Base-by-base conservation (phyloP, 768 basidiomycete species). In the Tricholoma hemisulphureum region DNA sequence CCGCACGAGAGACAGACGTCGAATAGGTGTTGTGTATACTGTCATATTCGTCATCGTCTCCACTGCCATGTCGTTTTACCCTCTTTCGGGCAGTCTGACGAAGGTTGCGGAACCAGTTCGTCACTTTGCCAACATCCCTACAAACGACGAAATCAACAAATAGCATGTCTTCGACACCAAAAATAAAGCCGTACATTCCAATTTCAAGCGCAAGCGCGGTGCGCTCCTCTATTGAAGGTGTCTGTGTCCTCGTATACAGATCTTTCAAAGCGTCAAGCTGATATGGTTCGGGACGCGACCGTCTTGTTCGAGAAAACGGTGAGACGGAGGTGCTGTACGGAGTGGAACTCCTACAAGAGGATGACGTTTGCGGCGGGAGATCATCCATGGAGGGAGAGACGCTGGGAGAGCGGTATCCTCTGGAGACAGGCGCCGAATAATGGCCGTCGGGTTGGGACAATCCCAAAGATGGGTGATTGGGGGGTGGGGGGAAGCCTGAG, bases 71-170 rank as follows among this genome's bases (percentile, higher is more conserved):
- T 61, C 75, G 82, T 72, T 79, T 84, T 56, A 82, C 80, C 21
- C 89, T 84, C 71, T 86, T 91, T 41, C 89, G 75, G n/a, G 89
- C 81, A 16, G 88, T 88, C 73, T 93, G 90, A 34, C 90, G 83
- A 57, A 92, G 78, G 67, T 93, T 93, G 32, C 90, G 80, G 78
- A 92, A 92, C 90, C 90, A 93, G 69, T 93, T 93, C 16, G 90
- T 91, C 53, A 93, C 89, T 72, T 90, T 91, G 61, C 85, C 87
- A 56, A 92, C 71, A 71, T 93, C 90, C 90, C 84, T 86, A 57
- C 13, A 54, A 53, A 63, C 14, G 31, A 65, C 58, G 56, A 59
- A 56, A 54, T 66, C 57, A 58, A 64, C 31, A 52, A 63, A 58
- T 56, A 55, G 62, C 43, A 54, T 58, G 53, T 53, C 48, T 51